These are phyloP conservation scores for Teunomyces funiuensis DNA, from an alignment of 805 yeast genomes.

Conservation along the genomic window DNA sequence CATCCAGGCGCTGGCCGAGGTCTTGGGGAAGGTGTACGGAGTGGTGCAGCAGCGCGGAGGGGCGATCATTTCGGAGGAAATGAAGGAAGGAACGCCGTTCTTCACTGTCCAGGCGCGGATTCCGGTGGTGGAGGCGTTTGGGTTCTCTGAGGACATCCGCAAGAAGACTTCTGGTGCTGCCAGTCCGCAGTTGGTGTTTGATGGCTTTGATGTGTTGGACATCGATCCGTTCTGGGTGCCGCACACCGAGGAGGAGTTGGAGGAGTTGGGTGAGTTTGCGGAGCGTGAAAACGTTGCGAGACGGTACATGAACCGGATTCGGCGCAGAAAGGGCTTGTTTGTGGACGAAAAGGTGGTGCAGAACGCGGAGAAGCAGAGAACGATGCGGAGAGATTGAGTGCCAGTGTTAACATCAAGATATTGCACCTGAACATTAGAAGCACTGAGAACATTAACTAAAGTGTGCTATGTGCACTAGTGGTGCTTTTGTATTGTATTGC, in stretches of 20 bases:
- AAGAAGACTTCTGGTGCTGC: constrained; percentile 96
- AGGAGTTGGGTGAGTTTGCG: constrained; percentile 88
- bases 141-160: constrained; percentile 91
- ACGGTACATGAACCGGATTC: constrained; percentile 75
- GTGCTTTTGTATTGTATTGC: too few relatives aligned
- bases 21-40: constrained; percentile 90
- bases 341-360: constrained; percentile 88
- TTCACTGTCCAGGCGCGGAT: constrained; percentile 81
- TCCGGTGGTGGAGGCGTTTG: constrained; percentile 96
- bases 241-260: constrained; percentile 92
- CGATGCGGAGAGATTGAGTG: constrained; percentile 70
- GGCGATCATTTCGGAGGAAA: constrained; percentile 80
- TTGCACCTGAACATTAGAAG: too few relatives aligned
- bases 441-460: too few relatives aligned
- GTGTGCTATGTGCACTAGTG: too few relatives aligned
- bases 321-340: constrained; percentile 85
- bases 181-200: constrained; percentile 88
- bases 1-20: constrained; percentile 93
- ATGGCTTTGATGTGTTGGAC: constrained; percentile 83
- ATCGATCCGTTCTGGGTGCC: constrained; percentile 99
- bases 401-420: too few relatives aligned
- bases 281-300: constrained; percentile 91
- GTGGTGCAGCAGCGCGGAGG: constrained; percentile 92
- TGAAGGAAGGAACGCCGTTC: constrained; percentile 98
- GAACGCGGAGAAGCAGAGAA: constrained; percentile 93